phyloP scores from a whole-genome alignment of 2,329 filamentous ascomycete species.

The Lachnellula cervina region DNA sequence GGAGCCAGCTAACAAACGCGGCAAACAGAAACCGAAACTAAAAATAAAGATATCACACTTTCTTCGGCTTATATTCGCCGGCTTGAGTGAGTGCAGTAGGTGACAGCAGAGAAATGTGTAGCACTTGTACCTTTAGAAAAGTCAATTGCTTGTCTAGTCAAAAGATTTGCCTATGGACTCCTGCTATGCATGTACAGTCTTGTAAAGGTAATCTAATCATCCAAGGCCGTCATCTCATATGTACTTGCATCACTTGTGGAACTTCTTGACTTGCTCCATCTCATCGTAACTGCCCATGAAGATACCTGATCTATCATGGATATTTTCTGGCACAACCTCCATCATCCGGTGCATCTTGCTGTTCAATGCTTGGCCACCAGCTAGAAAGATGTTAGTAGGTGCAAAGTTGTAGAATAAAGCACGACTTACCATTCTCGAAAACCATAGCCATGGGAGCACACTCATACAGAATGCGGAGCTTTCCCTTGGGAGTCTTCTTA shows the following conservation, averaged over 20 bases:
- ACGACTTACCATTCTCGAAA: conserved; percentile 84
- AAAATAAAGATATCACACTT: too few relatives aligned
- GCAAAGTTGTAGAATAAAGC: conserved; percentile 2
- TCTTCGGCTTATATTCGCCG: too few relatives aligned
- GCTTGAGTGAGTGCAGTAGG: too few relatives aligned
- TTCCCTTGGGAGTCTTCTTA: conserved; percentile 97
- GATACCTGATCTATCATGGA: conserved; percentile 93
- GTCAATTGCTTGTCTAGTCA: background rate
- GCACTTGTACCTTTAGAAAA: background rate
- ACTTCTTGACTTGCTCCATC: conserved; percentile 77
- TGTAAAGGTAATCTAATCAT: background rate
- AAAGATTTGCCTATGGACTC: background rate
- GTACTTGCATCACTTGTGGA: conserved; percentile 13
- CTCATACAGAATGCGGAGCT: conserved; percentile 95
- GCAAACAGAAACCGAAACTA: too few relatives aligned
- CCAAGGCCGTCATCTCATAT: background rate
- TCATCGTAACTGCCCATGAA: conserved; percentile 95
- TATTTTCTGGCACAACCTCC: conserved; percentile 80
- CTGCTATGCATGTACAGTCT: background rate
- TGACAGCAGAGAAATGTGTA: too few relatives aligned
- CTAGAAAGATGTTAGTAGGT: conserved; percentile 40
- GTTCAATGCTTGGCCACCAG: conserved; percentile 87
- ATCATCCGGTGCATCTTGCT: conserved; percentile 90
- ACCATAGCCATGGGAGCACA: conserved; percentile 99
- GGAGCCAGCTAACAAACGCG: too few relatives aligned